Percentiles rank a stretch among this genome's conserved stretches.
These are phyloP conservation scores for Triticum urartu DNA, from an alignment of 176 grass and related monocot species.

Conservation along the genomic window DNA sequence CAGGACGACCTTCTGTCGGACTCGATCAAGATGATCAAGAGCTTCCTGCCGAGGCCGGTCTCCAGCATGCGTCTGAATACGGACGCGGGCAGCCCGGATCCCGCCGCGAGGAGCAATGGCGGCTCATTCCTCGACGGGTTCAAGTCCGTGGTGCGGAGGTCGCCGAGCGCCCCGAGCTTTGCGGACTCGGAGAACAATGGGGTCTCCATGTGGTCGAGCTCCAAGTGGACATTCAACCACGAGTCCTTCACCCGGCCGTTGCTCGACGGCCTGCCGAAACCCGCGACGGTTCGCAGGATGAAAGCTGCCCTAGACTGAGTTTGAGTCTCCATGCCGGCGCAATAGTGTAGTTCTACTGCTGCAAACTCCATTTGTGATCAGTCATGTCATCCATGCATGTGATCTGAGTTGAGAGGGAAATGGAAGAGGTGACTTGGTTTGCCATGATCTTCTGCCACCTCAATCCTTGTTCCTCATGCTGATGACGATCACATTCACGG, in stretches of 20 bases:
- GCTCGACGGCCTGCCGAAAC: too few species aligned
- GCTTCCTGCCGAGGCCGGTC: slow-evolving; percentile 46
- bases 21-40: slow-evolving; percentile 42
- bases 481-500: background rate
- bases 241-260: slow-evolving; percentile 53
- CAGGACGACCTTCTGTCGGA: slow-evolving; percentile 40
- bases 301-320: slow-evolving; percentile 75
- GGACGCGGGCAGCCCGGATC: slow-evolving; percentile 18
- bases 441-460: background rate
- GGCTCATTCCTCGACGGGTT: slow-evolving; percentile 36
- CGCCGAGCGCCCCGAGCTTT: slow-evolving; percentile 52
- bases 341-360: background rate
- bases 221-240: slow-evolving; percentile 54
- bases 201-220: slow-evolving; percentile 41
- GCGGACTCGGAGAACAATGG: slow-evolving; percentile 29
- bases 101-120: background rate
- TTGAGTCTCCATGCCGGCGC: background rate
- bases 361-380: background rate
- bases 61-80: slow-evolving; percentile 35
- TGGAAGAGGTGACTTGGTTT: background rate
- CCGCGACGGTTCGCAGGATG: slow-evolving; percentile 16
- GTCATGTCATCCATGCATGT: rapidly evolving
- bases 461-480: background rate
- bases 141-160: slow-evolving; percentile 54
- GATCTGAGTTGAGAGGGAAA: background rate